Evolutionary conservation across 257 asterid genomes (phyloP).

Genomic region (Gynochthodes officinalis): DNA sequence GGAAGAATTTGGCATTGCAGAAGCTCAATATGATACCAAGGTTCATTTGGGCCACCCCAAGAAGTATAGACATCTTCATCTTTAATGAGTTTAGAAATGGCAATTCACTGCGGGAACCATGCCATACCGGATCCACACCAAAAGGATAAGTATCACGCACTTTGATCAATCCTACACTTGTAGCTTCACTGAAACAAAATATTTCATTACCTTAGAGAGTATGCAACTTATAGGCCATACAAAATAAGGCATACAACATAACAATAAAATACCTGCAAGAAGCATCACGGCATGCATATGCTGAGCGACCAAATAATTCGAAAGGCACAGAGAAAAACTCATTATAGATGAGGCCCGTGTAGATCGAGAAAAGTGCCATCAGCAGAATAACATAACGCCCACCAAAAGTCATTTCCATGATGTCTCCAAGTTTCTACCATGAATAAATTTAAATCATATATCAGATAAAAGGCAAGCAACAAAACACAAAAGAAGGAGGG

Average conservation of each 20-base stretch:
- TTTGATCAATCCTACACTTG: slow-evolving; percentile 84
- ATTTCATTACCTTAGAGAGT: slow-evolving; percentile 14
- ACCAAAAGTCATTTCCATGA: slow-evolving; percentile 93
- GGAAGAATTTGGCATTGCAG: slow-evolving; percentile 79
- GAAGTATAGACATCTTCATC: slow-evolving; percentile 98
- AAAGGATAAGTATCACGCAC: slow-evolving; percentile 83
- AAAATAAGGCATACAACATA: not conserved
- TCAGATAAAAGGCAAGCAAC: slow-evolving; percentile 3
- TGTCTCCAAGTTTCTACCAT: slow-evolving; percentile 98
- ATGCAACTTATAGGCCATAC: not conserved
- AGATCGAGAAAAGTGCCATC: slow-evolving; percentile 95
- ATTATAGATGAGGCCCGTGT: slow-evolving; percentile 90
- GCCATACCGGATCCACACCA: slow-evolving; percentile 98
- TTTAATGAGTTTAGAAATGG: slow-evolving; percentile 90
- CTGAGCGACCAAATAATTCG: slow-evolving; percentile 80
- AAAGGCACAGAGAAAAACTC: slow-evolving; percentile 94
- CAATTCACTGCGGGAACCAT: slow-evolving; percentile 91
- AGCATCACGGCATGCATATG: slow-evolving; percentile 84
- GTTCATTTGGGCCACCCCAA: slow-evolving; percentile 98
- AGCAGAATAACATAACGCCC: slow-evolving; percentile 93
- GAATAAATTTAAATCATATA: slow-evolving; percentile 17
- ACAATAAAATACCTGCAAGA: slow-evolving; percentile 76
- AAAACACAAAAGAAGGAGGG: not conserved
- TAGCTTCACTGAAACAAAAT: slow-evolving; percentile 62
- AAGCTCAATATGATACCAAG: slow-evolving; percentile 89